A percentile compares a stretch with the other conserved stretches of the same genome.
These are phyloP conservation scores for Corynespora cassiicola DNA, from an alignment of 2,329 filamentous ascomycete species.

Conservation along the genomic window DNA sequence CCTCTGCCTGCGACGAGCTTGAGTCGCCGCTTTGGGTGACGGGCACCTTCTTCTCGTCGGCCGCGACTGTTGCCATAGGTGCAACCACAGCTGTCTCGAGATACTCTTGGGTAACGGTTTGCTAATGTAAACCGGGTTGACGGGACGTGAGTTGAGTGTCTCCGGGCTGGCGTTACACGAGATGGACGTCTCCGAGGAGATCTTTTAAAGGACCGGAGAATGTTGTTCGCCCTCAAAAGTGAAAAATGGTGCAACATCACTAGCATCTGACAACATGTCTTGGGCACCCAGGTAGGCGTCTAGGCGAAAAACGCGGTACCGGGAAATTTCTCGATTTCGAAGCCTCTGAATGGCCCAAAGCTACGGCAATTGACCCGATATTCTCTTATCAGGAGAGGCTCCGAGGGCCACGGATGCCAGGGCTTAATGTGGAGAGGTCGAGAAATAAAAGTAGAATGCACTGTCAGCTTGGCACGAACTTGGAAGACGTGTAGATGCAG, in stretches of 20 bases:
- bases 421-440: background rate
- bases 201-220: constrained; percentile 22
- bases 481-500: too few species aligned
- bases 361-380: constrained; percentile 1
- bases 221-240: constrained; percentile 3
- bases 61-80: constrained; percentile 17
- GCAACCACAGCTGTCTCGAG: background rate
- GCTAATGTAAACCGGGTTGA: constrained; percentile 13
- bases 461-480: background rate
- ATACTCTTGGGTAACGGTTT: constrained; percentile 13
- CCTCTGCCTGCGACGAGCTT: constrained; percentile 19
- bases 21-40: constrained; percentile 19
- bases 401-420: too few species aligned
- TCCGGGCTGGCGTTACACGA: constrained; percentile 6
- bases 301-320: constrained; percentile 11
- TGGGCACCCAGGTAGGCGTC: constrained; percentile 6
- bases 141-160: constrained; percentile 5
- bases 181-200: constrained; percentile 12
- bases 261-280: constrained; percentile 25
- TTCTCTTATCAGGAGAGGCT: too few species aligned
- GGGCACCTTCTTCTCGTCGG: constrained; percentile 23
- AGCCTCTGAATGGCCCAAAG: constrained; percentile 9
- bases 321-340: constrained; percentile 2
- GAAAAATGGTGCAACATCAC: constrained; percentile 26
- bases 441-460: constrained; percentile 1